Evolutionary conservation across 2,329 filamentous ascomycete species (phyloP).

Genomic region (Trichoderma simmonsii): DNA sequence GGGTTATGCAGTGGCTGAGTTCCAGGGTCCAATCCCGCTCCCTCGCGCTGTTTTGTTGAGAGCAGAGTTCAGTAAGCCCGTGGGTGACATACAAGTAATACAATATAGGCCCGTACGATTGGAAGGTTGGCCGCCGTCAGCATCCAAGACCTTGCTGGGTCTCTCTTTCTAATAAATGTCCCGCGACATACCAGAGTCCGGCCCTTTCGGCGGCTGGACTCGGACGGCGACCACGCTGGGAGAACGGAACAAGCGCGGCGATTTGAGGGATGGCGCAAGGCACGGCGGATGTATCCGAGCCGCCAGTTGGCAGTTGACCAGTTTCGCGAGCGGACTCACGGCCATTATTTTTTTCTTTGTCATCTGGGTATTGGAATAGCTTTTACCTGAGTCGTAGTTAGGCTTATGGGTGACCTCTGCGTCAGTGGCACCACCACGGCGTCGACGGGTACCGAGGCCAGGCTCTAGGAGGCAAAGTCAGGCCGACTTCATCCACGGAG

Average conservation of each 20-base stretch:
- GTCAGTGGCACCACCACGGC: conserved; percentile 14
- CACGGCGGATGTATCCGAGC: conserved; percentile 5
- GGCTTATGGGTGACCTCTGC: background rate
- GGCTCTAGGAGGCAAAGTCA: background rate
- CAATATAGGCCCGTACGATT: background rate
- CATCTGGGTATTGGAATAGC: background rate
- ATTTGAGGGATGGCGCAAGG: conserved; percentile 10
- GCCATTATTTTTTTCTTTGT: background rate
- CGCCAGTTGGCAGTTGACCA: conserved; percentile 2
- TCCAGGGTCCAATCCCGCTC: background rate
- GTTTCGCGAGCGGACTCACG: background rate
- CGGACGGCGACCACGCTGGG: background rate
- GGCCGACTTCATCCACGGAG: background rate
- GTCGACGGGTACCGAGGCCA: conserved; percentile 5
- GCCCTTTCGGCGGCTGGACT: conserved; percentile 12
- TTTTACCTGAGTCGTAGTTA: background rate
- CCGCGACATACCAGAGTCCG: background rate
- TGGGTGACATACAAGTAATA: background rate
- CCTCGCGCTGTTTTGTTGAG: background rate
- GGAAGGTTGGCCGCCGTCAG: background rate
- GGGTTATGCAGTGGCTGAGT: conserved; percentile 4
- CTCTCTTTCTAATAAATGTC: background rate
- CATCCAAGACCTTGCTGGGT: background rate
- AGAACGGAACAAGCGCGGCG: background rate
- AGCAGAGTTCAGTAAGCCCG: conserved; percentile 5